phyloP scores from a whole-genome alignment of 495 filamentous ascomycete genomes.

The Cryomyces minteri region DNA sequence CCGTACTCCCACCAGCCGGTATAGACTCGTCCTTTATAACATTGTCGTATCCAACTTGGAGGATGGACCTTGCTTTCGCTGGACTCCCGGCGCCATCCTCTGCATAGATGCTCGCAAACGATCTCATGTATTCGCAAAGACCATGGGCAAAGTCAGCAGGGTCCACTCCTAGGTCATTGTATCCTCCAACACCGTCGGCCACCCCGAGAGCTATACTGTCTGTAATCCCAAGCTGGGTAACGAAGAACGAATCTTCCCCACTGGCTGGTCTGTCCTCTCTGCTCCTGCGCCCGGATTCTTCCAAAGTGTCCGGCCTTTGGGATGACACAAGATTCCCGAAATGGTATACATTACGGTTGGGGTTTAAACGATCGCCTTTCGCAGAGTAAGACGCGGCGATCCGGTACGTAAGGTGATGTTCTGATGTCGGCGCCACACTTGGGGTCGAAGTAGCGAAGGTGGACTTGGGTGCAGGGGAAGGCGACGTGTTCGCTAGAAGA shows the following conservation, averaged over 20 bases:
- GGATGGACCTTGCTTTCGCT: slow-evolving; percentile 48
- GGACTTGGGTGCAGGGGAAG: too few species aligned
- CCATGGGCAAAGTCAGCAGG: slow-evolving; percentile 90
- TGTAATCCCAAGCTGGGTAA: slow-evolving; percentile 47
- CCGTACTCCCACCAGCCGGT: slow-evolving; percentile 73
- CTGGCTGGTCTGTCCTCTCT: slow-evolving; percentile 48
- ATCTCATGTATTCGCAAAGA: slow-evolving; percentile 82
- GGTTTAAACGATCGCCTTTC: slow-evolving; percentile 59
- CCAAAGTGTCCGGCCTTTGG: slow-evolving; percentile 2
- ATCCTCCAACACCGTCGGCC: slow-evolving; percentile 86
- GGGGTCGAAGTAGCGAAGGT: background rate
- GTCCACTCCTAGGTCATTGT: slow-evolving; percentile 78
- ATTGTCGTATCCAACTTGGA: slow-evolving; percentile 65
- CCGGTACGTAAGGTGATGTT: slow-evolving; percentile 35
- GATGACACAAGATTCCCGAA: slow-evolving; percentile 6
- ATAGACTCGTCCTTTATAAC: slow-evolving; percentile 57
- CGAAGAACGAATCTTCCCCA: slow-evolving; percentile 94
- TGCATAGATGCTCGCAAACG: slow-evolving; percentile 29
- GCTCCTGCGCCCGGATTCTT: slow-evolving; percentile 21
- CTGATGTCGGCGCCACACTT: background rate
- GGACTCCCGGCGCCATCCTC: slow-evolving; percentile 17
- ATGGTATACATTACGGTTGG: slow-evolving; percentile 17
- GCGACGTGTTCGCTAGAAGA: too few species aligned
- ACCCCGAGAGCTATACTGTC: slow-evolving; percentile 59
- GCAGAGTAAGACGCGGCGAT: slow-evolving; percentile 54